Conservation (phyloP, 2,329 filamentous ascomycete species). For the Lomentospora prolificans region DNA sequence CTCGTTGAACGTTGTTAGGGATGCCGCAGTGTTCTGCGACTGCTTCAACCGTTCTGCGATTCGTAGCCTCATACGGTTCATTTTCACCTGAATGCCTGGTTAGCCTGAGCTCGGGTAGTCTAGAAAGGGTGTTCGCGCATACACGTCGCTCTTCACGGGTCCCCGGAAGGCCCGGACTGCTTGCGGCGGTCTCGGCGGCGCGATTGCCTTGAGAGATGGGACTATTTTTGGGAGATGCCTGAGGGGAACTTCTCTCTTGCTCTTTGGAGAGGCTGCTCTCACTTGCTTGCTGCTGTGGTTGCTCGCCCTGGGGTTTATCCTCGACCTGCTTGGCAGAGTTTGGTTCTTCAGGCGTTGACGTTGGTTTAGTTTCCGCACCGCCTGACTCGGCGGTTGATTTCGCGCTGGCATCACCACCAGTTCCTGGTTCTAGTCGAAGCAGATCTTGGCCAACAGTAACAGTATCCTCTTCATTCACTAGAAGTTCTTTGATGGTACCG, state of each 20-base stretch:
- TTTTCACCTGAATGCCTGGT: slow-evolving; percentile 64
- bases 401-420: slow-evolving; percentile 37
- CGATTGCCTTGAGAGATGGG: slow-evolving; percentile 22
- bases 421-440: slow-evolving; percentile 74
- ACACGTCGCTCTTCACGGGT: slow-evolving; percentile 81
- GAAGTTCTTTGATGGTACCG: slow-evolving; percentile 82
- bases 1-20: slow-evolving; percentile 96
- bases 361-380: too few relatives aligned
- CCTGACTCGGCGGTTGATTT: too few relatives aligned
- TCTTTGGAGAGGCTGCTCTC: slow-evolving; percentile 24
- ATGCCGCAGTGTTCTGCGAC: slow-evolving; percentile 96
- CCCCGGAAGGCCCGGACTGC: slow-evolving; percentile 40
- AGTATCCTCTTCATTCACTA: slow-evolving; percentile 90
- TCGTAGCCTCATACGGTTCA: slow-evolving; percentile 98
- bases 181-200: slow-evolving; percentile 7
- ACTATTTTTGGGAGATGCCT: slow-evolving; percentile 22
- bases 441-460: slow-evolving; percentile 91
- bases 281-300: slow-evolving; percentile 10
- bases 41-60: slow-evolving; percentile 98
- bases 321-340: slow-evolving; percentile 28
- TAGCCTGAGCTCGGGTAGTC: neutral
- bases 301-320: slow-evolving; percentile 32
- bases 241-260: too few relatives aligned
- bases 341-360: too few relatives aligned
- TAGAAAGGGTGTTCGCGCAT: slow-evolving; percentile 27